Percentiles rank a stretch among this genome's conserved stretches.
These are phyloP conservation scores for Aureobasidium melanogenum DNA, from an alignment of 2,329 filamentous ascomycete genomes.

Conservation along the genomic window DNA sequence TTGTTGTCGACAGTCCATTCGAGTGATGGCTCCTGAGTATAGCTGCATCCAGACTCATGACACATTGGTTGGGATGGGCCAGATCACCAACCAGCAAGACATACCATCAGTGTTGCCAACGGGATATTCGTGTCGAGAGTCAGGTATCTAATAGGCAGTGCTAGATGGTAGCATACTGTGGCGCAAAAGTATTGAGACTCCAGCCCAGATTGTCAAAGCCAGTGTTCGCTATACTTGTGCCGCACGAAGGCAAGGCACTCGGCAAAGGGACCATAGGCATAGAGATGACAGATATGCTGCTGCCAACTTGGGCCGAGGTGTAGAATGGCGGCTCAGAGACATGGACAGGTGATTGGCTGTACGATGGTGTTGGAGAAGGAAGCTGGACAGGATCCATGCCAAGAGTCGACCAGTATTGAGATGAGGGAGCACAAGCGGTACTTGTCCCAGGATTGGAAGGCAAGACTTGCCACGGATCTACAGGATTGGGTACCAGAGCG, in stretches of 20 bases:
- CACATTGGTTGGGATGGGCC: conserved; percentile 29
- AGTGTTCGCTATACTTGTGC: conserved; percentile 52
- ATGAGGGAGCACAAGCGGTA: conserved; percentile 61
- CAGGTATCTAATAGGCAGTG: conserved; percentile 29
- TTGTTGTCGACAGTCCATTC: neutral
- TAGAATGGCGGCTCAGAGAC: conserved; percentile 56
- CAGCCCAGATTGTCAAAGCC: conserved; percentile 75
- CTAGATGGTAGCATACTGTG: conserved; percentile 71
- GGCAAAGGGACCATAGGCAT: conserved; percentile 72
- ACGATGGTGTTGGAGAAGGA: conserved; percentile 70
- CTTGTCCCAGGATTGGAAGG: conserved; percentile 76
- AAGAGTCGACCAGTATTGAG: conserved; percentile 72
- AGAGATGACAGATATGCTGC: conserved; percentile 65
- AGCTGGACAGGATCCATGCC: conserved; percentile 62
- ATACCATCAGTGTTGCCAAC: neutral
- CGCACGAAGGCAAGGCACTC: conserved; percentile 73
- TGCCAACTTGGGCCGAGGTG: conserved; percentile 65
- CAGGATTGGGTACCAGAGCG: conserved; percentile 55
- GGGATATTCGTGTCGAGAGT: neutral
- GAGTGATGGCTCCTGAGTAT: conserved; percentile 28
- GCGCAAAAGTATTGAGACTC: conserved; percentile 76
- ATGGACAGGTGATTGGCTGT: conserved; percentile 71
- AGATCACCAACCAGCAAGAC: conserved; percentile 28
- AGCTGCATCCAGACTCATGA: conserved; percentile 15
- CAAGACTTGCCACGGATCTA: conserved; percentile 85